Evolutionary conservation across 768 basidiomycete species (phyloP), one percentile per base, ranked within the genome.

Genomic region (Psilocybe subaeruginosa): DNA sequence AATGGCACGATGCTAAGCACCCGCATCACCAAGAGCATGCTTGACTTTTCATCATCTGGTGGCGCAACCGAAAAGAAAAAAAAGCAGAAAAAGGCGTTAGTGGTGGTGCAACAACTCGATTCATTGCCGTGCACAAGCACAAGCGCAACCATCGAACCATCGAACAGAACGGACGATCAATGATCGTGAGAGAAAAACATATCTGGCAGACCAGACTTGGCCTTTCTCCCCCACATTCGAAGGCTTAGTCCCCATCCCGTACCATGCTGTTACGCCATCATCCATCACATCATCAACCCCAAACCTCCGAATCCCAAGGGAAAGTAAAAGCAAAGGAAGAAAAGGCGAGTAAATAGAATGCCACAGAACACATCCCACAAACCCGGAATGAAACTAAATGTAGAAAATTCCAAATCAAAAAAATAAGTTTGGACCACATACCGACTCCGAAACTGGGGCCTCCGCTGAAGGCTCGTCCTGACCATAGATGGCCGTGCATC

Each of bases 11-110:
- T 96, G 76, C 93, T 95, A 55, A 98, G 79, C 58, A 96, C 94
- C 46, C 97, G 83, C 95, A 99, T 98, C 72, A 99, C 94, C 56
- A 99, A 80, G 49, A 99, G 77, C 90, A 96, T 96, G 77, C 91
- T 90, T 41, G 90, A 88, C 76, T 97, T 96, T 75, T 97, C 95
- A 67, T 95, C 93, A 71, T 96, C 95, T 91, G 78, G 46, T 54
- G 60, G 58, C 54, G 54, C 19, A 62, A 51, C 29, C 48, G 30
- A 50, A 37, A 50, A 14, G 29, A 57, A 57, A 58, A 37, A 27
- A 33, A 52, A 43, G 37, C 33, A 33, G 30, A 41, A 48, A 48
- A 48, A 27, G 17, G 47, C 37, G 45, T 47, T 43, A 19, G 47
- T 43, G 1, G 23, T 49, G 45, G 27, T 43, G 19, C 37, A 29